Evolutionary conservation across 805 yeast species (phyloP), one percentile per base, ranked within the genome.

Genomic region (Schizosaccharomyces octosporus): DNA sequence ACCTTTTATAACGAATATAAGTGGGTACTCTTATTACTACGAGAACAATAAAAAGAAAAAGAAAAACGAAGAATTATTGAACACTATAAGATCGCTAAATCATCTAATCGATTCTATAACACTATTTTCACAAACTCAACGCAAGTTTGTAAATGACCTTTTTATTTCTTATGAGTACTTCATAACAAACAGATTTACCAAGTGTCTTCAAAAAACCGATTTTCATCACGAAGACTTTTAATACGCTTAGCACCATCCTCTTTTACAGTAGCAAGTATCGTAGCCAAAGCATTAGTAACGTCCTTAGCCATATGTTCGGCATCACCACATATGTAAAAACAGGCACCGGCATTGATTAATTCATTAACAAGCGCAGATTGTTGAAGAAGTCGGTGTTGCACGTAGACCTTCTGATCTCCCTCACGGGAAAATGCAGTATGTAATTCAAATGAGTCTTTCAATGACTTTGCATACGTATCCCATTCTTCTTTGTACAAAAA

Each of bases 281-380:
- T 74, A n/a, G 77, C 76, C 63, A 89, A 75, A 1, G 90, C 76
- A 58, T 75, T 85, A 88, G 36, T 29, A 11, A 90, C 97, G 69
- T 87, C 95, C 73, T 89, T 83, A 4, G 97, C 95, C 97, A 89
- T 90, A 66, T 79, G 80, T 39, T 84, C 79, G 36, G 97, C 97
- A 74, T 93, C 97, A 70, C 97, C 98, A 78, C 98, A 90, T 48
- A 90, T 95, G 71, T 93, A 90, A 66, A 90, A 78, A 71, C 82
- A 85, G 0, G 95, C 97, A 63, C 95, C 96, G 55, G 72, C 64
- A 4, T 4, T 17, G 1, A 57, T 27, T 17, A 57, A n/a, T 59
- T 80, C 74, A 66, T 81, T 80, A 48, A 82, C 70, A 69, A 60
- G 71, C 68, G 65, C 78, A 74, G 65, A 77, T 69, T 67, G 76